Conservation (phyloP, 306 rosid species). For the Cucurbita moschata region DNA sequence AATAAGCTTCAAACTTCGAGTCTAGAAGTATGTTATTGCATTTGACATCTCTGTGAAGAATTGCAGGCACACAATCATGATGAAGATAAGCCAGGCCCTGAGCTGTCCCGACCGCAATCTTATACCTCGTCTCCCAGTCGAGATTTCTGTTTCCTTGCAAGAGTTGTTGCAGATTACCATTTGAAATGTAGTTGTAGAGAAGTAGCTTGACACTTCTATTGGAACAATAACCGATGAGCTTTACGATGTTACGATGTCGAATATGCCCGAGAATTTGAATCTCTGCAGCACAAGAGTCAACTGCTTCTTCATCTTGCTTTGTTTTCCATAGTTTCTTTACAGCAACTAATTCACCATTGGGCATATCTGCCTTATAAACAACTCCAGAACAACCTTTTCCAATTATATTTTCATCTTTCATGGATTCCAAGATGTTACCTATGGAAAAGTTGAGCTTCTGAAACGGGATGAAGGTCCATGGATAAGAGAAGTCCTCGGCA, state of each 20-base stretch:
- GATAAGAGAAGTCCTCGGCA: slow-evolving; percentile 94
- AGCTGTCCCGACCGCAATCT: slow-evolving; percentile 89
- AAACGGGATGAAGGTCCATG: slow-evolving; percentile 97
- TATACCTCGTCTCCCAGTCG: slow-evolving; percentile 95
- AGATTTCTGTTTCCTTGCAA: slow-evolving; percentile 65
- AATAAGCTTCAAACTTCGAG: slow-evolving; percentile 73
- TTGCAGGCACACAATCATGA: slow-evolving; percentile 86
- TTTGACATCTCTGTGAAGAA: slow-evolving; percentile 93
- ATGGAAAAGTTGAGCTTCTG: slow-evolving; percentile 74
- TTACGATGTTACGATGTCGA: slow-evolving; percentile 87
- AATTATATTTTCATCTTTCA: slow-evolving; percentile 79
- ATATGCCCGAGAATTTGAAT: slow-evolving; percentile 95
- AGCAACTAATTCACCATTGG: slow-evolving; percentile 67
- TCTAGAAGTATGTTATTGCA: slow-evolving; percentile 94
- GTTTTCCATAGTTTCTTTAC: slow-evolving; percentile 96
- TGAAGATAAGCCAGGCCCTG: slow-evolving; percentile 94
- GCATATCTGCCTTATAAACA: slow-evolving; percentile 74
- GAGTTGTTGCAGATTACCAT: slow-evolving; percentile 82
- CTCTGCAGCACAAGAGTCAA: slow-evolving; percentile 87
- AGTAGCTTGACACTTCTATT: slow-evolving; percentile 83
- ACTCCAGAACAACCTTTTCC: slow-evolving; percentile 90
- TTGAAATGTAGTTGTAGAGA: slow-evolving; percentile 80
- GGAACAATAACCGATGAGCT: slow-evolving; percentile 80
- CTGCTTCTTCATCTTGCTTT: slow-evolving; percentile 59
- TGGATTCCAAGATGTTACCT: slow-evolving; percentile 69